Conservation (phyloP, 768 basidiomycete species). For the Hemileccinum impolitum region DNA sequence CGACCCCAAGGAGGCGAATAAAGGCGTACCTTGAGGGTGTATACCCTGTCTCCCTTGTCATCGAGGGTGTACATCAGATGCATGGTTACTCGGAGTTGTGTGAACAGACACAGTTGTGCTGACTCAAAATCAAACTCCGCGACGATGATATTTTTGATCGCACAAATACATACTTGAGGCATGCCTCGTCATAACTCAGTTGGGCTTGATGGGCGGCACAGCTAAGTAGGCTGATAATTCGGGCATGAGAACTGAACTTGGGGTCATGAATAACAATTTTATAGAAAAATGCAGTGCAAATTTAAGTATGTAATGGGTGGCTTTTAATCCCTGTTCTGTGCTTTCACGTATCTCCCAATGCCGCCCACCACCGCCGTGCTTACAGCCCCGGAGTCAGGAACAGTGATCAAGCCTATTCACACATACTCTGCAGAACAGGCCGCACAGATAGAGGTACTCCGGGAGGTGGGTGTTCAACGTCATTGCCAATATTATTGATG, state of each 20-base stretch:
- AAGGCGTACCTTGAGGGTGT: constrained; percentile 86
- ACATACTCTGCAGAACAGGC: constrained; percentile 64
- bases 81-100: constrained; percentile 49
- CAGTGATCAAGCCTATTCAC: constrained; percentile 50
- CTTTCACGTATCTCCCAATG: constrained; percentile 26
- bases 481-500: neutral
- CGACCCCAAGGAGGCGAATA: neutral
- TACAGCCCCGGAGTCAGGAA: constrained; percentile 52
- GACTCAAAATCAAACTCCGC: constrained; percentile 21
- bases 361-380: constrained; percentile 45
- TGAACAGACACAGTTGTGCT: neutral
- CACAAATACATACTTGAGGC: no score
- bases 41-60: constrained; percentile 72
- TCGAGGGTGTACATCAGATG: constrained; percentile 96
- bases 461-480: constrained; percentile 44
- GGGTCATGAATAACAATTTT: no score
- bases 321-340: no score
- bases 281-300: no score
- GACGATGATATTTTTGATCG: neutral
- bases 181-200: no score
- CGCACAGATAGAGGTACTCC: constrained; percentile 54
- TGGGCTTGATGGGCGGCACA: no score
- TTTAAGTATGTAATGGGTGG: no score
- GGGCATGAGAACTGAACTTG: no score
- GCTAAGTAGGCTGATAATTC: no score